A percentile compares a stretch with the other conserved stretches of the same genome.
Conservation (phyloP, 371 early-diverging fungal genomes). For the Mortierella sp. region DNA sequence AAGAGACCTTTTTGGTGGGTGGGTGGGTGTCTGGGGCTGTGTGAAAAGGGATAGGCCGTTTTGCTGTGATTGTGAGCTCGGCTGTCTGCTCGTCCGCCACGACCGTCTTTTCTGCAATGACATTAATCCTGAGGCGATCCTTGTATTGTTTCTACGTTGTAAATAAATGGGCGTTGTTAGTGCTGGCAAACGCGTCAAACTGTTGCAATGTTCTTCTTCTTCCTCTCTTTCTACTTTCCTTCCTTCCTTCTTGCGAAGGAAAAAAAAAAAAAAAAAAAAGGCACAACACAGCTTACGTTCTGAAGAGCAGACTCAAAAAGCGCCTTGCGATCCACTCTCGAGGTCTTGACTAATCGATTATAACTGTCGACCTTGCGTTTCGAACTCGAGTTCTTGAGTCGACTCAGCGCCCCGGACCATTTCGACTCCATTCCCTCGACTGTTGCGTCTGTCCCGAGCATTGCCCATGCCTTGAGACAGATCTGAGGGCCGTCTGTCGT, state of each 20-base stretch:
- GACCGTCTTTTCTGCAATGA: conserved; percentile 3
- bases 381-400: not conserved
- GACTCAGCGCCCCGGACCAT: not conserved
- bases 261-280: not conserved
- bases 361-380: not conserved
- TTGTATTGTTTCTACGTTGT: not conserved
- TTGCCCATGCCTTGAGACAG: not conserved
- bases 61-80: not conserved
- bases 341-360: not conserved
- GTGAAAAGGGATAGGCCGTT: not conserved
- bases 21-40: not conserved
- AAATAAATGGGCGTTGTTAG: too few relatives aligned
- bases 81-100: not conserved
- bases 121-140: not conserved
- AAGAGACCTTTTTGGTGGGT: not conserved
- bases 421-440: not conserved
- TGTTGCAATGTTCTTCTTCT: too few relatives aligned
- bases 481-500: not conserved
- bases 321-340: not conserved
- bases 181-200: too few relatives aligned
- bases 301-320: not conserved
- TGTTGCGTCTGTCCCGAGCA: not conserved
- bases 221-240: too few relatives aligned
- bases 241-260: too few relatives aligned
- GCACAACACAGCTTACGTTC: not conserved